Base-by-base conservation (phyloP, 2,329 filamentous ascomycete genomes). In the Ceratocystis papillata region DNA sequence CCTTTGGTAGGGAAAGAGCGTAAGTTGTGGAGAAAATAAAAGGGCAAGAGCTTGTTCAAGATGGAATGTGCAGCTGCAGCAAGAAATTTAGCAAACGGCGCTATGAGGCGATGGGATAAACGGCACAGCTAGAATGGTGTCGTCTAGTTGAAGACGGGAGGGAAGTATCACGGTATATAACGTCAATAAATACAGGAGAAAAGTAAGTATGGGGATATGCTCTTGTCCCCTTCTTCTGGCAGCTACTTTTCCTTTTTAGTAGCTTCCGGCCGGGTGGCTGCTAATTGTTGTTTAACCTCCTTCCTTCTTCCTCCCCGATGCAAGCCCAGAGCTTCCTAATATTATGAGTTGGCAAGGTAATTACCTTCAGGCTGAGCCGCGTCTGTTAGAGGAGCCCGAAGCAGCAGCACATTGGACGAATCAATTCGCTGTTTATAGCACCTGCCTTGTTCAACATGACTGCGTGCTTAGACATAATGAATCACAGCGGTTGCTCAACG, bases 1-100 rank as follows among this genome's bases (percentile, higher is more conserved):
- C 60, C 37, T 41, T 62, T 61, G 48, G 15, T 25, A 53, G 48
- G 15, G 48, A 28, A 25, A 62, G 33, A 62, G 33, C 59, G 22
- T 22, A 28, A 62, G 59, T 22, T 41, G 44, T 45, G 33, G 20
- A 45, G 59, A 41, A 44, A 61, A 41, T 25, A 41, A 61, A 37
- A n/a, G 17, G n/a, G 59, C 10, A 25, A 61, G 12, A n/a, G 30
- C 41, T 61, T 30, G 41, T 37, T 62, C 12, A 28, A 53, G 12
- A 28, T 53, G 48, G 48, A 53, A 62, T 41, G 37, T 62, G 22
- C 20, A 45, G 12, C 33, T 62, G 22, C 20, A 45, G 12, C n/a
- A 45, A 63, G 33, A 48, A 50, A 30, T 41, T 41, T 10, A 0
- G 10, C 37, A 41, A 41, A 7, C 6, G 5, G 30, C 6, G 30